Evolutionary conservation across 768 basidiomycete genomes (phyloP).

Genomic region (Collybia mongolica): DNA sequence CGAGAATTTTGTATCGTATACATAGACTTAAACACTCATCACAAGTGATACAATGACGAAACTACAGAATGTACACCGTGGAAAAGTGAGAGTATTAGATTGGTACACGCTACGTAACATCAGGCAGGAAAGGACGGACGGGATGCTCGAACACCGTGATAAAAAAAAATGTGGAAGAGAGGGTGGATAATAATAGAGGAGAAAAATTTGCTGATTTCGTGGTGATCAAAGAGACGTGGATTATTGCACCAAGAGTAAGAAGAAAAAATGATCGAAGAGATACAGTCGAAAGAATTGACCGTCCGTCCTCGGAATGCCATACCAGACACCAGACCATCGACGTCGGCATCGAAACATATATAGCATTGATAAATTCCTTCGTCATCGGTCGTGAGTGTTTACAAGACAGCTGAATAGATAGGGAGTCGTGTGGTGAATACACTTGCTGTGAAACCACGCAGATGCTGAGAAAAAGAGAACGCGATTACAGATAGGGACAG

Average conservation of each 20-base stretch:
- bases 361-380: conserved; percentile 19
- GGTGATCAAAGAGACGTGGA: neutral
- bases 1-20: no score
- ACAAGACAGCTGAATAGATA: conserved; percentile 14
- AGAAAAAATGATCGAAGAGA: conserved; percentile 10
- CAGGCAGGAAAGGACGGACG: no score
- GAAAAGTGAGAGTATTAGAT: neutral
- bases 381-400: conserved; percentile 11
- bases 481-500: conserved; percentile 14
- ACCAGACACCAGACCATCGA: conserved; percentile 10
- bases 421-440: conserved; percentile 12
- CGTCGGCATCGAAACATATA: conserved; percentile 10
- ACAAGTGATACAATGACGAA: neutral
- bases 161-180: conserved; percentile 5
- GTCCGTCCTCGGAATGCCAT: conserved; percentile 20
- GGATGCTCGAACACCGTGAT: no score
- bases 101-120: no score
- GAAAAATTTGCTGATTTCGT: conserved; percentile 3
- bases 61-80: neutral
- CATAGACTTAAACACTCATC: no score
- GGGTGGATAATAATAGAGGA: conserved; percentile 4
- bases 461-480: conserved; percentile 5
- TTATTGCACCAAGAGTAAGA: neutral
- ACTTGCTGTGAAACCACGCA: conserved; percentile 11
- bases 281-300: conserved; percentile 9